Base-by-base conservation (phyloP, 2,329 filamentous ascomycete genomes). In the Pyrenophora seminiperda region DNA sequence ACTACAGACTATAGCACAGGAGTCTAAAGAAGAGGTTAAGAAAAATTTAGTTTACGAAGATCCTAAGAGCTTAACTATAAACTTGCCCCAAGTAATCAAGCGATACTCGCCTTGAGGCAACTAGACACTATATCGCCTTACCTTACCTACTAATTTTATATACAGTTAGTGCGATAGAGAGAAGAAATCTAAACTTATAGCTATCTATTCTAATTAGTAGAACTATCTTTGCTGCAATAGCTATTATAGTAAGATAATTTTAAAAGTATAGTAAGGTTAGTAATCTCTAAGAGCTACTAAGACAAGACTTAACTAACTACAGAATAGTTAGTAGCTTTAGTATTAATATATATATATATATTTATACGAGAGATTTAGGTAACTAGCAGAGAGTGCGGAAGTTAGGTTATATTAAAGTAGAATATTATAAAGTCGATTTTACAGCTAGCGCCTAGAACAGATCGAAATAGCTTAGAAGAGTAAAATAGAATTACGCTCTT, bases 131-230 rank as follows among this genome's bases (percentile, higher is more conserved):
- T 22, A 52, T 42, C 48, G 48, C 17, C 48, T 52, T 29, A 17
- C 18, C 15, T 41, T 37, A 3, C 14, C 36, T 33, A 42, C 42
- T 42, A 30, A 13, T 37, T 52, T 52, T 36, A 10, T 29, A 17
- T 52, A 37, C 36, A 11, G 20, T 37, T 36, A 18, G 17, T 47
- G 48, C 48, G 34, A 42, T 43, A 47, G 34, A 33, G 20, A 52
- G 48, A 52, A 52, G 42, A 52, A 46, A 38, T 42, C 37, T 19
- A 52, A 52, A 24, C 42, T 52, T 11, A 37, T 52, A 10, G 48
- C 48, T 37, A 47, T 22, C 22, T 18, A 14, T 24, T 30, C 32
- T 31, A 38, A 36, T 37, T 42, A 37, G 22, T 52, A 42, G 48
- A 42, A 46, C 41, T n/a, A 52, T 17, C 29, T 47, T 34, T 41